A percentile compares a stretch with the other conserved stretches of the same genome.
These are phyloP conservation scores for Leccinum subrobustum DNA, from an alignment of 1,284 basidiomycete species.

Conservation along the genomic window DNA sequence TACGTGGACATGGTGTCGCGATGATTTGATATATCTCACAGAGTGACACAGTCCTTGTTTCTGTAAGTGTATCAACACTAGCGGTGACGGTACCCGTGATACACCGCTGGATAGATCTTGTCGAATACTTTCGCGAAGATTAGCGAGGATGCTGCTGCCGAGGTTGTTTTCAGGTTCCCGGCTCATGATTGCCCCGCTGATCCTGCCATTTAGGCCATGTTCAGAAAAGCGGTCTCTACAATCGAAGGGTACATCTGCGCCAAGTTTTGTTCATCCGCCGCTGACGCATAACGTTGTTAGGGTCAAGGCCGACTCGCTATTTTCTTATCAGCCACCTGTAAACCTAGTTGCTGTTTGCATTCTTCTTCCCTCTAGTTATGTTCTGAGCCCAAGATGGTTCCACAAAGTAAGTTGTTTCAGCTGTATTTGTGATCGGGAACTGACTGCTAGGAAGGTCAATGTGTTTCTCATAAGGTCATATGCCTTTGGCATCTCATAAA, in stretches of 20 bases:
- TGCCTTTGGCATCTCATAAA: slow-evolving; percentile 8
- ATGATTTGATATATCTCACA: slow-evolving; percentile 6
- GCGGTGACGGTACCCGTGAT: neutral
- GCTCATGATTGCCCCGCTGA: neutral
- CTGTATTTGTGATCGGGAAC: slow-evolving; percentile 3
- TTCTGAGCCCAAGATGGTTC: slow-evolving; percentile 78
- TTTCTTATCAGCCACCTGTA: slow-evolving; percentile 91
- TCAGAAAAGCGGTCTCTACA: slow-evolving; percentile 85
- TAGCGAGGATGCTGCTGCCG: slow-evolving; percentile 88
- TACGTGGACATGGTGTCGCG: slow-evolving; percentile 33
- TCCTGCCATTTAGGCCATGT: slow-evolving; percentile 71
- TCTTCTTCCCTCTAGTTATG: slow-evolving; percentile 81
- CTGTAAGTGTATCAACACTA: slow-evolving; percentile 49
- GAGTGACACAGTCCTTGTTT: slow-evolving; percentile 63
- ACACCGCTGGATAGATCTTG: slow-evolving; percentile 61
- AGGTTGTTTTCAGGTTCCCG: slow-evolving; percentile 46
- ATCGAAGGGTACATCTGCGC: slow-evolving; percentile 70
- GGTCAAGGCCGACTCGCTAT: slow-evolving; percentile 85
- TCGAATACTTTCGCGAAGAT: slow-evolving; percentile 93
- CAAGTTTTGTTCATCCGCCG: slow-evolving; percentile 11
- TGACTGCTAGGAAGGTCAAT: slow-evolving; percentile 58
- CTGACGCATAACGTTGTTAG: slow-evolving; percentile 39
- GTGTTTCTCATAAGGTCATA: slow-evolving; percentile 76
- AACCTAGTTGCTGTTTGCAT: slow-evolving; percentile 81
- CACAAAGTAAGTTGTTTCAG: slow-evolving; percentile 59